Evolutionary conservation across 2,329 filamentous ascomycete genomes (phyloP), one percentile per base, ranked within the genome.

Genomic region (Colletotrichum graminicola): DNA sequence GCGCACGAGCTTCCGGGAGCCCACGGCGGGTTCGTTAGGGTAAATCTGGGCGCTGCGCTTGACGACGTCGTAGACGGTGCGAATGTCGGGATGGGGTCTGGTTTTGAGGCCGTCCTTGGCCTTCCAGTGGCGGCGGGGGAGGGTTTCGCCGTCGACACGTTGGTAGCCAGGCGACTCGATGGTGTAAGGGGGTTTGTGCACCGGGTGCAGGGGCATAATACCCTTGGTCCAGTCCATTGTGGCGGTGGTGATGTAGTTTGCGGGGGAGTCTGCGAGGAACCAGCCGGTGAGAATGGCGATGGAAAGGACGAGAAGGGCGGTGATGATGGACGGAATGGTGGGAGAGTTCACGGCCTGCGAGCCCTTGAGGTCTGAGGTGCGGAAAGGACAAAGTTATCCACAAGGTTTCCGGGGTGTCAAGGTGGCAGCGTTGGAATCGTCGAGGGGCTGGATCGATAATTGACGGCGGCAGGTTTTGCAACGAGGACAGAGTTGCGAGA

Each of bases 11-110:
- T 89, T 91, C 74, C 94, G 91, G 77, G 87, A 87, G 75, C 93
- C 94, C 73, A 93, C 85, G 71, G 90, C 91, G 71, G 88, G 86
- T 77, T 90, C 87, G 77, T 90, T 87, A 71, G 88, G 87, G 78
- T 89, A 91, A 72, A 87, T 82, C 66, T 85, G 85, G 54, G 92
- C 91, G 76, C 91, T 91, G 76, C 90, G 88, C 78, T 88, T 88
- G 77, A 97, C 85, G 74, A 97, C 89, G 77, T 97, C 93, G 83
- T 90, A 96, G 76, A 94, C 88, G 66, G 94, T 97, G 75, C 87
- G 84, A 79, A 95, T 87, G 74, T 91, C 92, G 51, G 91, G 87
- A 65, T 89, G 85, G 5, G 93, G 93, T 12, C 85, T 88, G 66
- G 86, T 84, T 73, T 89, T 83, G 70, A 97, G 90, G 62, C 87